Base-by-base conservation (phyloP, 2,329 filamentous ascomycete species). In the Leptodontidium sp. region DNA sequence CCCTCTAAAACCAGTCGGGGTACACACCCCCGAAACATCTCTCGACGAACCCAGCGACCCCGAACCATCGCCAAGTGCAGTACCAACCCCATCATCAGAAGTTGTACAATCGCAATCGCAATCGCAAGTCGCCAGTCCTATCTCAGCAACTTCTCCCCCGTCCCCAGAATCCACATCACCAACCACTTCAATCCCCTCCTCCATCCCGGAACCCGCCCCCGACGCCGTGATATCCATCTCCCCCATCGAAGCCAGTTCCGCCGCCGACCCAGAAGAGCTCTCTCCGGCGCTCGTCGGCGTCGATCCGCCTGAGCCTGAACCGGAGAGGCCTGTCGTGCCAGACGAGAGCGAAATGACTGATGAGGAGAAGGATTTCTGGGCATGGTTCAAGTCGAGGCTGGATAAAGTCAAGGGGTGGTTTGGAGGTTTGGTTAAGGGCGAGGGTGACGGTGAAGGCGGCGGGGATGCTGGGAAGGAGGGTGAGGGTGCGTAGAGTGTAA, bases 31-130 rank as follows among this genome's bases (percentile, higher is more conserved):
- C 0, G 83, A 84, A 17, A 80, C 83, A 1, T 79, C 79, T 1
- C 78, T 84, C 0, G 82, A 86, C 24, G 83, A 82, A n/a, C 87
- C 85, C 0, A 78, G 79, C 1, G 88, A 91, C 71, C 87, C 88
- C 0, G 81, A 66, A 59, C 26, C 50, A 62, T 50, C 52, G 26
- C 29, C 64, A 6, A 47, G 45, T 17, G 35, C 65, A 5, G 45
- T 17, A n/a, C 35, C 62, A 24, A 47, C 67, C 40, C 32, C 59
- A n/a, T 45, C 45, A n/a, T n/a, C 61, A 50, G 61, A 38, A 61
- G 49, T 21, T 1, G 14, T 21, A 7, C 12, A 35, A 29, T n/a
- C 32, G 49, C 35, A 12, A 14, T 35, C 53, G 14, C 52, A 26
- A 11, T 55, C 45, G 35, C 65, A 24, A 35, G 29, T 32, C 29